Conservation (phyloP, 768 basidiomycete genomes). For the Lactarius sanguifluus region DNA sequence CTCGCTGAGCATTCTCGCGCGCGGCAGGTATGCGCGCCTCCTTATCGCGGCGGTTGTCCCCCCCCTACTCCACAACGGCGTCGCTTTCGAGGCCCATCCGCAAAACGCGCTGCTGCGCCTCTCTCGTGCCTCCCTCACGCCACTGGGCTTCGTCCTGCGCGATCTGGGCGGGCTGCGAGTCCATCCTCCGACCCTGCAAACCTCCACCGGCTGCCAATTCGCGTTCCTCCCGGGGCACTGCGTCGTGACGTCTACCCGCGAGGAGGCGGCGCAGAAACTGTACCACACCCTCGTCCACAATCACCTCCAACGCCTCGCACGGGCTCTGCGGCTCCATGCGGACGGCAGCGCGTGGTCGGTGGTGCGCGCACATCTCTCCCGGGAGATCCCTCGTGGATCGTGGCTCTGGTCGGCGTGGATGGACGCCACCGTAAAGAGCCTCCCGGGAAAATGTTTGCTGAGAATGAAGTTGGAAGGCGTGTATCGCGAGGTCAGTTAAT, state of each 20-base stretch:
- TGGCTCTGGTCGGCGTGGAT: constrained; percentile 50
- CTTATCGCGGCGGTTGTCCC: constrained; percentile 54
- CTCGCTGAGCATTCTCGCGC: neutral
- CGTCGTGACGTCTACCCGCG: constrained; percentile 46
- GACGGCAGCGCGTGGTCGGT: constrained; percentile 54
- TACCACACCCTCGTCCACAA: constrained; percentile 62
- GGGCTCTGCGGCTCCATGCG: constrained; percentile 52
- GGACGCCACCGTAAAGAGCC: constrained; percentile 27
- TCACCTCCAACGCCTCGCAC: constrained; percentile 56
- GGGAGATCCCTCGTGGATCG: constrained; percentile 47
- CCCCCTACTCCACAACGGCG: constrained; percentile 51
- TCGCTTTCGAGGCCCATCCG: constrained; percentile 62
- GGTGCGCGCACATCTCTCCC: constrained; percentile 46
- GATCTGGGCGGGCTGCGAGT: constrained; percentile 60
- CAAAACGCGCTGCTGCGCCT: constrained; percentile 56
- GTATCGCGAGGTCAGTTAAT: constrained; percentile 50
- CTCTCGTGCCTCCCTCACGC: constrained; percentile 42
- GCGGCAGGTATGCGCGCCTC: constrained; percentile 48
- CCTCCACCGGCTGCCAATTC: constrained; percentile 51
- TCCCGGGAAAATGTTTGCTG: constrained; percentile 57
- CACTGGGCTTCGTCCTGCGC: constrained; percentile 53
- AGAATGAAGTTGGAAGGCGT: constrained; percentile 57
- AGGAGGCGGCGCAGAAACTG: constrained; percentile 55
- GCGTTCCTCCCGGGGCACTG: constrained; percentile 55
- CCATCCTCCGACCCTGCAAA: constrained; percentile 48